Percentiles rank a stretch among this genome's conserved stretches.
These are phyloP conservation scores for Microsporum canis DNA, from an alignment of 2,329 filamentous ascomycete species.

Conservation along the genomic window DNA sequence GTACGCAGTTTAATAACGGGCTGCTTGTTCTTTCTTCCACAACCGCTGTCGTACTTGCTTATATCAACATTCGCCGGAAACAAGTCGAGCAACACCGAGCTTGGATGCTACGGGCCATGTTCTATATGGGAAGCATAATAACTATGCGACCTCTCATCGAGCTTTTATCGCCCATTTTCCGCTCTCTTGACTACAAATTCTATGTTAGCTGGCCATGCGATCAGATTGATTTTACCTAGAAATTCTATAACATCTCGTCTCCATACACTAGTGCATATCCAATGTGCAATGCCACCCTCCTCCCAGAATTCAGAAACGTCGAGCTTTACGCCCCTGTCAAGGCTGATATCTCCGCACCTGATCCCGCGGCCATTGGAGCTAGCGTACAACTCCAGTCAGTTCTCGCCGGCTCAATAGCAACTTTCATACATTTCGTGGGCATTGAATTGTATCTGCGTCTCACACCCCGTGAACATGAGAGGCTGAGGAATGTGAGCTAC, in stretches of 20 bases:
- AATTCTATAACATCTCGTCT: background rate
- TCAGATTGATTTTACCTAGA: background rate
- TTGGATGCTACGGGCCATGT: constrained; percentile 51
- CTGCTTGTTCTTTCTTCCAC: constrained; percentile 29
- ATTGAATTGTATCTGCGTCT: constrained; percentile 42
- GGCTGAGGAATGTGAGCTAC: constrained; percentile 46
- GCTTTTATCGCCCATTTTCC: background rate
- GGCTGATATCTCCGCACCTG: background rate
- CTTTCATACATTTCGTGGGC: constrained; percentile 41
- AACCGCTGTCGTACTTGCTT: background rate
- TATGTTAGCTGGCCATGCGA: background rate
- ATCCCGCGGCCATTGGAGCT: background rate
- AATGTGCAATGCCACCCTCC: background rate
- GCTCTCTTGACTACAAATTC: background rate
- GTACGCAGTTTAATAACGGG: constrained; percentile 30
- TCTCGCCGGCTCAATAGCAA: constrained; percentile 25
- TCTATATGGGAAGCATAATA: constrained; percentile 24
- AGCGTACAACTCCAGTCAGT: background rate
- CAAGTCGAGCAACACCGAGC: constrained; percentile 54
- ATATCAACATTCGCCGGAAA: constrained; percentile 46
- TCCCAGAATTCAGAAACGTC: background rate
- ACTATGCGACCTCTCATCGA: background rate
- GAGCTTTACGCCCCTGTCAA: background rate
- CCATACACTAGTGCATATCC: background rate
- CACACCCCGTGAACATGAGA: constrained; percentile 44